Evolutionary conservation across 108 stramenopile genomes (phyloP).

Genomic region (Skeletonema marinoi): DNA sequence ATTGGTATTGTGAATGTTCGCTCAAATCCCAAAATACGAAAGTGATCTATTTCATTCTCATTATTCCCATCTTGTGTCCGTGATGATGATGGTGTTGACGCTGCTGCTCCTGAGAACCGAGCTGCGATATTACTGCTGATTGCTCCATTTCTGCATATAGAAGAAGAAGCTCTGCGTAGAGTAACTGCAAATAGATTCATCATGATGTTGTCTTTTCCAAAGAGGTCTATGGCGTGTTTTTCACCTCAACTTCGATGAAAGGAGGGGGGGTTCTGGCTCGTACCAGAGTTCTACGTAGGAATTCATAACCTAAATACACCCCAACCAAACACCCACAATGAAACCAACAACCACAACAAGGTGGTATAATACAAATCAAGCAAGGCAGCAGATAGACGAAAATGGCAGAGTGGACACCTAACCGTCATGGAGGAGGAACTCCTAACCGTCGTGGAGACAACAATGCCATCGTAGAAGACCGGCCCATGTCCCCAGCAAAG

Average conservation of each 20-base stretch:
- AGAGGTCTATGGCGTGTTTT: too few relatives aligned
- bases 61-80: not conserved
- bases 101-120: not conserved
- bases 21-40: slow-evolving; percentile 4
- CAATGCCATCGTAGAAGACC: not conserved
- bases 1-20: slow-evolving; percentile 49
- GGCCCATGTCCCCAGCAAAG: slow-evolving; percentile 26
- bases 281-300: too few relatives aligned
- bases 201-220: not conserved
- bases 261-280: too few relatives aligned
- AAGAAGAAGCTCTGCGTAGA: not conserved
- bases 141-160: not conserved
- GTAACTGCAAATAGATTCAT: not conserved
- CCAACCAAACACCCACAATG: too few relatives aligned
- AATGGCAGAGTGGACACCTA: not conserved
- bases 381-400: not conserved
- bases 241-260: too few relatives aligned
- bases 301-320: too few relatives aligned
- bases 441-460: not conserved
- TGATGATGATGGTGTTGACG: slow-evolving; percentile 5
- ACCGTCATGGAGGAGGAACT: not conserved
- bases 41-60: not conserved
- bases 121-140: not conserved
- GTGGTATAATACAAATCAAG: too few relatives aligned
- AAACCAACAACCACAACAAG: too few relatives aligned